Evolutionary conservation across 768 basidiomycete species (phyloP), one percentile per base, ranked within the genome.

Genomic region (Thelephora ganbajun): DNA sequence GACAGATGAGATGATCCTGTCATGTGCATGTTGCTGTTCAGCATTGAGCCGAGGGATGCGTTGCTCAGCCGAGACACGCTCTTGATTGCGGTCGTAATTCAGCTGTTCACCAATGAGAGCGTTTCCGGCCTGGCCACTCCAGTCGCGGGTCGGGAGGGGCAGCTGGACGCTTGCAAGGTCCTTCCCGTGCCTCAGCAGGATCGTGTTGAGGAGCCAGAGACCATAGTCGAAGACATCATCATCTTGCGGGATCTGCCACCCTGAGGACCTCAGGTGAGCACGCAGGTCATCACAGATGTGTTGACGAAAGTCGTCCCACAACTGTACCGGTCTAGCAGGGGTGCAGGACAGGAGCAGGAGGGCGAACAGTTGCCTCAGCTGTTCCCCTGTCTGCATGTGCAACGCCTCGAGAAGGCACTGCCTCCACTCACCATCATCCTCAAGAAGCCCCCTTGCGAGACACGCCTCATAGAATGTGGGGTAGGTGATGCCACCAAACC

Each of bases 241-340:
- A 1, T 63, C 48, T 12, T 66, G 55, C 2, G 61, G 57, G 14
- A 62, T 35, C 0, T 4, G 11, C 11, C 49, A 41, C 3, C 51
- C 49, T 1, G 52, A 45, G 5, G 9, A 35, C 11, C 36, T 37
- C 1, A 72, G 55, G 0, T 48, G 45, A 41, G 53, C 42, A 3
- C 16, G 30, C 2, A 73, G 55, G 49, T 73, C 67, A 61, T 73
- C 67, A 59, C 70, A 72, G 3, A 74, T 68, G 16, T 57, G 26
- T 0, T 26, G 3, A 12, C 56, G 51, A 47, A 66, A 73, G 5
- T 58, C 48, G 1, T 47, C 23, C 73, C 73, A 75, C 0, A 75
- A 61, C 0, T 12, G n/a, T 0, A 57, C 54, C 13, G 73, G 70
- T 6, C 59, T 12, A 0, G 61, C 22, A 1, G 64, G 63, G 11